Percentiles rank a stretch among this genome's conserved stretches.
Evolutionary conservation across 2,329 filamentous ascomycete genomes (phyloP).

Genomic region (Alternaria brassicicola): DNA sequence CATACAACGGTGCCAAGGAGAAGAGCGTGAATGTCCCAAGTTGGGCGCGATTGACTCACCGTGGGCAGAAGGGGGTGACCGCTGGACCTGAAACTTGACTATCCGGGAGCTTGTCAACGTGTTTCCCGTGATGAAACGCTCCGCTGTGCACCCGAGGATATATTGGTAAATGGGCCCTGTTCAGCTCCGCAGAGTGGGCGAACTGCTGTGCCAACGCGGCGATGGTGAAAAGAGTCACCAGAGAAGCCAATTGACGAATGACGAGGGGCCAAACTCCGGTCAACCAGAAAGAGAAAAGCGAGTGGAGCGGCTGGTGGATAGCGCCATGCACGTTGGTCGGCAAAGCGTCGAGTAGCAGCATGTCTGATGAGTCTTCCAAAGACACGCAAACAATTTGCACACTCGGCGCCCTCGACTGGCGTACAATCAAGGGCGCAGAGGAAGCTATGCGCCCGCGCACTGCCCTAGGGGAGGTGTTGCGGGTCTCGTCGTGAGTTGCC

Average conservation of each 20-base stretch:
- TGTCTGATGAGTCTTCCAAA: conserved; percentile 28
- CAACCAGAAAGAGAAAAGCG: conserved; percentile 37
- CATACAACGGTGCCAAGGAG: conserved; percentile 19
- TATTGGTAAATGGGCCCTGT: conserved; percentile 7
- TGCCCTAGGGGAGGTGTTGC: conserved; percentile 4
- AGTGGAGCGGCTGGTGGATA: conserved; percentile 29
- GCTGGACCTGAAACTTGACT: background rate
- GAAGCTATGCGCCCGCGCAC: conserved; percentile 4
- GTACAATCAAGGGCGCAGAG: conserved; percentile 17
- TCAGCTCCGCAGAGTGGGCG: conserved; percentile 34
- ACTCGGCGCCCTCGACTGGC: conserved; percentile 12
- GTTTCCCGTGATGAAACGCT: background rate
- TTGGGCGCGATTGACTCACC: conserved; percentile 23
- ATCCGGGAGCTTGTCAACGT: background rate
- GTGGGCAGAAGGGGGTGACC: conserved; percentile 7
- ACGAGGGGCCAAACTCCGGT: conserved; percentile 34
- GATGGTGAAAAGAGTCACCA: conserved; percentile 10
- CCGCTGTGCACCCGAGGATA: background rate
- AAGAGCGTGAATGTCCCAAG: conserved; percentile 5
- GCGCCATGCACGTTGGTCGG: conserved; percentile 26
- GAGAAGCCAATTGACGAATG: conserved; percentile 30
- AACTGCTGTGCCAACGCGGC: conserved; percentile 29
- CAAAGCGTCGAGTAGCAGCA: conserved; percentile 20
- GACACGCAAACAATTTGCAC: conserved; percentile 14
- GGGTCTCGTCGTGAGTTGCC: conserved; percentile 3